Evolutionary conservation across 768 basidiomycete genomes (phyloP).

Genomic region (Podaxis mareebaensis): DNA sequence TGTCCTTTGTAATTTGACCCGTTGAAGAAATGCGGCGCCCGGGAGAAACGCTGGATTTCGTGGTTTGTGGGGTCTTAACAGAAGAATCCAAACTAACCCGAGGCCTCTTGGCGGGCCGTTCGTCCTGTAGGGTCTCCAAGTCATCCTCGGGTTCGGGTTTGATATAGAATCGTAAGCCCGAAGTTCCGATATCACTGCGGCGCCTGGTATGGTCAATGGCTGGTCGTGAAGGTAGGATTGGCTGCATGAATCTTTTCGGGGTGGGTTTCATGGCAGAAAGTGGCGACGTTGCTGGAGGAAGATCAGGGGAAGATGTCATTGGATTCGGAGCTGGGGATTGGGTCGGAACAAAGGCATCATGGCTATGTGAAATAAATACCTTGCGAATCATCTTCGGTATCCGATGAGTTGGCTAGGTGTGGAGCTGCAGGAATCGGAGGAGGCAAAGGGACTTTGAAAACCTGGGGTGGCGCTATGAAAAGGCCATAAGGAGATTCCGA

Average conservation of each 20-base stretch:
- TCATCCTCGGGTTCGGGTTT: conserved; percentile 13
- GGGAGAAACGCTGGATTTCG: neutral
- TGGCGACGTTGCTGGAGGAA: conserved; percentile 6
- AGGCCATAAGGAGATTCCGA: neutral
- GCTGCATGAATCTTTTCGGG: neutral
- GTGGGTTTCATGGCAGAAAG: conserved; percentile 3
- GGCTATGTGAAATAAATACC: neutral
- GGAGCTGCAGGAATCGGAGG: neutral
- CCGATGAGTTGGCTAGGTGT: conserved; percentile 11
- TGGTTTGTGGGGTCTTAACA: conserved; percentile 1
- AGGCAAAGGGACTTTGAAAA: conserved; percentile 7
- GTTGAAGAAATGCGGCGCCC: conserved; percentile 7
- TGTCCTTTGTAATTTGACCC: conserved; percentile 2
- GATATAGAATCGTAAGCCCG: neutral
- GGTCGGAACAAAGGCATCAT: neutral
- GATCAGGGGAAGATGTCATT: conserved; percentile 3
- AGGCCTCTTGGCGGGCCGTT: conserved; percentile 7
- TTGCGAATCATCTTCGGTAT: conserved; percentile 21
- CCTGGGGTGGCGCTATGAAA: neutral
- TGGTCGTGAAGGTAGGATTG: neutral
- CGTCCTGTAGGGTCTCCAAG: neutral
- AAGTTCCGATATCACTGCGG: neutral
- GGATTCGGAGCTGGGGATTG: neutral
- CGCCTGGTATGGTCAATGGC: neutral
- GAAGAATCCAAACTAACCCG: neutral